Percentiles rank a stretch among this genome's conserved stretches.
These are phyloP conservation scores for Botrytis porri DNA, from an alignment of 2,329 filamentous ascomycete genomes.

Conservation along the genomic window DNA sequence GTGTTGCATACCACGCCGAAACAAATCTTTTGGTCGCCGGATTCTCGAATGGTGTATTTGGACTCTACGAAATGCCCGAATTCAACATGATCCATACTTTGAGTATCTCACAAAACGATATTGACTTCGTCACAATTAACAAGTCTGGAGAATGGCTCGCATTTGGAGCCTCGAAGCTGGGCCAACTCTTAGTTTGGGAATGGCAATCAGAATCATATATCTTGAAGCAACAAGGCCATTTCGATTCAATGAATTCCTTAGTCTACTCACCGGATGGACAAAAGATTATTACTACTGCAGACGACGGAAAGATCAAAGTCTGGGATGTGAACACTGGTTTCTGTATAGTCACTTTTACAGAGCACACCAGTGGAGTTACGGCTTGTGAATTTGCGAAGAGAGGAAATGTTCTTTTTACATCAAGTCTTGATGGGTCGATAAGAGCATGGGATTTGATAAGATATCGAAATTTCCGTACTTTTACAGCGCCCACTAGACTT, in stretches of 20 bases:
- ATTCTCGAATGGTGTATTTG: constrained; percentile 92
- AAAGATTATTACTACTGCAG: constrained; percentile 86
- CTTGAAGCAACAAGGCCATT: constrained; percentile 95
- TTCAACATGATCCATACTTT: constrained; percentile 92
- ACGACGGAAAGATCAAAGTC: constrained; percentile 97
- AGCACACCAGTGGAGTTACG: constrained; percentile 91
- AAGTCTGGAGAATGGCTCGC: constrained; percentile 94
- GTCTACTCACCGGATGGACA: constrained; percentile 93
- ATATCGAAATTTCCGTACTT: constrained; percentile 96
- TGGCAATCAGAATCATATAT: constrained; percentile 99
- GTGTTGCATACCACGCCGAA: constrained; percentile 81
- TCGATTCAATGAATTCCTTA: constrained; percentile 91
- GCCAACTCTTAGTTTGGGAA: constrained; percentile 97
- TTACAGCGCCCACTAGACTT: constrained; percentile 85
- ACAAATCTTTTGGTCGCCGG: constrained; percentile 94
- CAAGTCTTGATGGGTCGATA: constrained; percentile 90
- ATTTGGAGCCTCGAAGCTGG: constrained; percentile 91
- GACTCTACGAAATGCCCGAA: constrained; percentile 90
- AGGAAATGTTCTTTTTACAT: constrained; percentile 93
- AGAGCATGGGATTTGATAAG: constrained; percentile 94
- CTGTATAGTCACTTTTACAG: constrained; percentile 96
- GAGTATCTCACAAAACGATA: constrained; percentile 95
- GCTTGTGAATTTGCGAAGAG: constrained; percentile 93
- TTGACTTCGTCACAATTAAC: constrained; percentile 93
- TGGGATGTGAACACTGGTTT: constrained; percentile 98